Conservation (phyloP, 495 filamentous ascomycete species). For the Halenospora varia region DNA sequence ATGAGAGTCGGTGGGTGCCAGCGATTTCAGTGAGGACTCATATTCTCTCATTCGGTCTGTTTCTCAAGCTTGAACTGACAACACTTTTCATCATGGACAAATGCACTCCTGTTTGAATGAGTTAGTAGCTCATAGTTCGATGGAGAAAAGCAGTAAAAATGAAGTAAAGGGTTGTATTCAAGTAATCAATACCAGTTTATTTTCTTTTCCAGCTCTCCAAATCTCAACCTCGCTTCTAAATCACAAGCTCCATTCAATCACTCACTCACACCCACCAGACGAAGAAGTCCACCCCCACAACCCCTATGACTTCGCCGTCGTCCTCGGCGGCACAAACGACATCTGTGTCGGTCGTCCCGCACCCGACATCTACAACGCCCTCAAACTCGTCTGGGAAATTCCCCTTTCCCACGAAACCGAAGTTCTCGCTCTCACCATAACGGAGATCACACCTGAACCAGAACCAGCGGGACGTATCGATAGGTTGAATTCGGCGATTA, state of each 20-base stretch:
- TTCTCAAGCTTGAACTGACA: too few relatives aligned
- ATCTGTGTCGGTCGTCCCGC: background rate
- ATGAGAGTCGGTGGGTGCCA: too few relatives aligned
- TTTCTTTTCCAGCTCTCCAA: background rate
- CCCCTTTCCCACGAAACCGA: conserved; percentile 37
- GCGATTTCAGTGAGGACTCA: too few relatives aligned
- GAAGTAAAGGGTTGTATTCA: too few relatives aligned
- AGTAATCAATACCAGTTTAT: background rate
- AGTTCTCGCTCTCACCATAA: conserved; percentile 57
- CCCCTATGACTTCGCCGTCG: conserved; percentile 19
- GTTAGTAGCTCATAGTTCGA: too few relatives aligned
- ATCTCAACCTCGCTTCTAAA: conserved; percentile 14
- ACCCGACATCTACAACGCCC: conserved; percentile 6
- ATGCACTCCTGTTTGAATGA: too few relatives aligned
- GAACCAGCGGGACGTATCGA: conserved; percentile 33
- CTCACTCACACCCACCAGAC: conserved; percentile 34
- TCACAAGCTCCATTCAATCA: conserved; percentile 40
- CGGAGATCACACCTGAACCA: conserved; percentile 32
- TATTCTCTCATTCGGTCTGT: too few relatives aligned
- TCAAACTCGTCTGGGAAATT: conserved; percentile 17
- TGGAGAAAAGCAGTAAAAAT: too few relatives aligned
- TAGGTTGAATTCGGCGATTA: conserved; percentile 48
- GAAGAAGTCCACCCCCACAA: conserved; percentile 1
- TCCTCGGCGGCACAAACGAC: conserved; percentile 26
- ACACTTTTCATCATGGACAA: too few relatives aligned